These are phyloP conservation scores for Salvia rosmarinus DNA, from an alignment of 257 asterid species.

Conservation along the genomic window DNA sequence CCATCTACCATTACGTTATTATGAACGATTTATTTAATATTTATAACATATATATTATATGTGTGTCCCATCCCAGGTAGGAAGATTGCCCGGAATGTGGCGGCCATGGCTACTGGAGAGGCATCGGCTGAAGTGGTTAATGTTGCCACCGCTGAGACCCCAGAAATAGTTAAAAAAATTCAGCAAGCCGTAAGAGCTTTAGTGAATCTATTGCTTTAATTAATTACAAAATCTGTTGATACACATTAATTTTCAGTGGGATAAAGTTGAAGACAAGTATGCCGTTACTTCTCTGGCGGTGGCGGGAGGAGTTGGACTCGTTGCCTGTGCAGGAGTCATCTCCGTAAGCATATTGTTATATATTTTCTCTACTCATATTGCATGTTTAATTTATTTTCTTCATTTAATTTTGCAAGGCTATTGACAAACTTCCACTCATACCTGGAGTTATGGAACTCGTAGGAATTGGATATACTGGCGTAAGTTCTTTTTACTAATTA, in stretches of 20 bases:
- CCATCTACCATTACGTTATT: neutral
- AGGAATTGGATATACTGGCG: conserved; percentile 87
- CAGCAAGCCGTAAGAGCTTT: conserved; percentile 59
- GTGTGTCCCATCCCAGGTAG: conserved; percentile 45
- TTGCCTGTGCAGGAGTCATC: conserved; percentile 68
- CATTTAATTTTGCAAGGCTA: conserved; percentile 50
- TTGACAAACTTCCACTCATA: conserved; percentile 86
- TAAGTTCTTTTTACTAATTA: conserved; percentile 40
- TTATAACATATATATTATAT: neutral
- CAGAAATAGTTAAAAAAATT: conserved; percentile 60
- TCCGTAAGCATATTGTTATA: conserved; percentile 45
- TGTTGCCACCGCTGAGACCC: conserved; percentile 50
- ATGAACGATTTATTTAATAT: neutral
- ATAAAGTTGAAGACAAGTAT: conserved; percentile 83
- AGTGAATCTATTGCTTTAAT: too few relatives aligned
- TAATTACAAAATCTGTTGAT: too few relatives aligned
- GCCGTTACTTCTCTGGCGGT: conserved; percentile 79
- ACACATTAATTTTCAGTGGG: conserved; percentile 57
- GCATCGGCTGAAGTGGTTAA: conserved; percentile 60
- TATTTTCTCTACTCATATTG: too few relatives aligned
- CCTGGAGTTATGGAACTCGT: conserved; percentile 90
- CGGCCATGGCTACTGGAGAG: conserved; percentile 78
- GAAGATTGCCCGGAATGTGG: conserved; percentile 63
- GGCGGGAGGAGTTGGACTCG: conserved; percentile 65
- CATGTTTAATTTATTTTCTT: neutral